A percentile compares a stretch with the other conserved stretches of the same genome.
Evolutionary conservation across 352 stramenopile genomes (phyloP).

Genomic region (Globisporangium polare): DNA sequence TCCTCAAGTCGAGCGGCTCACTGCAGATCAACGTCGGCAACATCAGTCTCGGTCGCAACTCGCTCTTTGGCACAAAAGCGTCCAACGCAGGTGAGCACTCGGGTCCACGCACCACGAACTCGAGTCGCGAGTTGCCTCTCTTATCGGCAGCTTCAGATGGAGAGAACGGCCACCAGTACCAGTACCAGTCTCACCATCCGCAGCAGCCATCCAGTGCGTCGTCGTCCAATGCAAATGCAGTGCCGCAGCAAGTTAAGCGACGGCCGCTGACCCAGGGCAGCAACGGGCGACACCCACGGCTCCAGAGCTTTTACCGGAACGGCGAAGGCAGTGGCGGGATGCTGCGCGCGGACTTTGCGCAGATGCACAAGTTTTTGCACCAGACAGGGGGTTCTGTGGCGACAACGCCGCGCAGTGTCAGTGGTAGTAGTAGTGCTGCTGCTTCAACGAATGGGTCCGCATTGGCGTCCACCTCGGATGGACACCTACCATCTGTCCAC

Average conservation of each 20-base stretch:
- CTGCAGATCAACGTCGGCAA: slow-evolving; percentile 61
- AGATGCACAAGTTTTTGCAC: slow-evolving; percentile 76
- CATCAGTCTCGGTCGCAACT: slow-evolving; percentile 50
- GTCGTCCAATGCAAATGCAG: background rate
- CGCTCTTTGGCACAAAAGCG: slow-evolving; percentile 45
- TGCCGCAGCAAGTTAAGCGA: slow-evolving; percentile 21
- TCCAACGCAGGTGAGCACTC: slow-evolving; percentile 14
- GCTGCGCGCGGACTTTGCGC: slow-evolving; percentile 39
- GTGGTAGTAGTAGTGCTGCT: no score
- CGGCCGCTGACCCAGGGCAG: slow-evolving; percentile 46
- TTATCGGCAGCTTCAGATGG: background rate
- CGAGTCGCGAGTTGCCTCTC: slow-evolving; percentile 6
- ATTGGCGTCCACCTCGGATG: background rate
- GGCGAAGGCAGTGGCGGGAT: slow-evolving; percentile 7
- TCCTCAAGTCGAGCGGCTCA: background rate
- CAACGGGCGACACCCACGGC: slow-evolving; percentile 24
- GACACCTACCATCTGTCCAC: slow-evolving; percentile 1
- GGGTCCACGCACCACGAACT: background rate
- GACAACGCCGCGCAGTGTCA: slow-evolving; percentile 1
- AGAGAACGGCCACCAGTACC: background rate
- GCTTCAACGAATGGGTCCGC: background rate
- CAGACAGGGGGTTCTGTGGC: slow-evolving; percentile 21
- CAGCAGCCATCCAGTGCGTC: background rate
- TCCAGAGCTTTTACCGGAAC: slow-evolving; percentile 26
- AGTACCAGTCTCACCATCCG: background rate